Evolutionary conservation across 2,329 filamentous ascomycete genomes (phyloP), one percentile per base, ranked within the genome.

Genomic region (Dissoconium aciculare): DNA sequence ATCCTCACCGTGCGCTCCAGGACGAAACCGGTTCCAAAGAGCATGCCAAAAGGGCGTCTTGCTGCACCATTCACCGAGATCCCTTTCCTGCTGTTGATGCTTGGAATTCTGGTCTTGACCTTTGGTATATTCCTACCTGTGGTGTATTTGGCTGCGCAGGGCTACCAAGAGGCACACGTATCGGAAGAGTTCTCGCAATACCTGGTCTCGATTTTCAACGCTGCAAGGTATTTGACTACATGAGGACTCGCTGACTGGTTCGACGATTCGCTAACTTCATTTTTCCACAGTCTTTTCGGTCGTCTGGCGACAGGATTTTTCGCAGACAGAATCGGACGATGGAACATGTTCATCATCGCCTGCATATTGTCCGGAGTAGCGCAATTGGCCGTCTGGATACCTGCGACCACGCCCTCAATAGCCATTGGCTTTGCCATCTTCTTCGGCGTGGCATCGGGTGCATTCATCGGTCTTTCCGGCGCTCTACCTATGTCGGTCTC

Each of bases 401-500:
- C 65, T 2, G 62, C 59, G 6, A 38, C 39, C 3, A 58, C 59
- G 21, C 66, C 72, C 6, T 64, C 65, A 0, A 64, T 68, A 1
- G 68, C 75, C 35, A 64, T 81, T 28, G 60, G 71, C 19, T 82
- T 79, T 50, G 64, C 67, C 10, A 60, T 66, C n/a, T 53, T 80
- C 5, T 83, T 78, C 41, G 78, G 77, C 11, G 79, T 82, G 49
- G 65, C 65, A 10, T 74, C 70, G 0, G 78, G 78, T 10, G 69
- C 69, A 2, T 78, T 74, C 43, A 67, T 78, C 19, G 69, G 69
- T 0, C 56, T 82, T 11, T 60, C 62, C 0, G 73, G 78, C 0
- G 65, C 74, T 0, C 57, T 78, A 10, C 59, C 84, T 13, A 75
- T 74, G 2, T 75, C 83, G 45, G 77, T 83, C 39, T 74, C 69